Conservation (phyloP, 495 filamentous ascomycete species). For the Podospora anserina region DNA sequence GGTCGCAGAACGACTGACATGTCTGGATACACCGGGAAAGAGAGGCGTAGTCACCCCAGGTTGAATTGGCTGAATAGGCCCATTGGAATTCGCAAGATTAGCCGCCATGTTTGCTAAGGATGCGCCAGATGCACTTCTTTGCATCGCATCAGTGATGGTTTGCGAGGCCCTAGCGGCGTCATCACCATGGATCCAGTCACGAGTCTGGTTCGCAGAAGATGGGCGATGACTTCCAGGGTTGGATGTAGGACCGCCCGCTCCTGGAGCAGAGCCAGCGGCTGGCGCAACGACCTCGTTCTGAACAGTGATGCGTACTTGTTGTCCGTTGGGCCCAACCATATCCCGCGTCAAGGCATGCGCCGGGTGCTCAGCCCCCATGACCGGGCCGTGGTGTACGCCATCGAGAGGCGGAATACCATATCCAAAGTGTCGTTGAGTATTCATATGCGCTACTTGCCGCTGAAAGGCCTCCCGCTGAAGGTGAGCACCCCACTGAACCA, state of each 20-base stretch:
- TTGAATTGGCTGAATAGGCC: constrained; percentile 36
- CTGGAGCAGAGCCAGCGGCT: constrained; percentile 35
- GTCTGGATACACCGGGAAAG: constrained; percentile 33
- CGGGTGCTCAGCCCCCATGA: neutral
- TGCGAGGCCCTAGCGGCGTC: constrained; percentile 33
- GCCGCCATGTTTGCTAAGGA: constrained; percentile 35
- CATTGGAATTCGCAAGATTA: constrained; percentile 29
- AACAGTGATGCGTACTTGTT: constrained; percentile 31
- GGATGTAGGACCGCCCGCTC: neutral
- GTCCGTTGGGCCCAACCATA: constrained; percentile 30
- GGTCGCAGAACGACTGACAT: constrained; percentile 42
- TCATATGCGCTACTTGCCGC: neutral
- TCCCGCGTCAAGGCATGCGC: constrained; percentile 29
- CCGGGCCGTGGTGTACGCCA: neutral
- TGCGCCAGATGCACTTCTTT: constrained; percentile 45
- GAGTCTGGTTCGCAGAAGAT: neutral
- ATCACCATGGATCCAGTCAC: constrained; percentile 31
- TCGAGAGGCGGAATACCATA: neutral
- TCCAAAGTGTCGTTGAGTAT: neutral
- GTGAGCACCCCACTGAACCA: neutral
- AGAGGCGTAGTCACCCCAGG: constrained; percentile 43
- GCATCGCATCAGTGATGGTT: constrained; percentile 46
- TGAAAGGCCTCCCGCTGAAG: neutral
- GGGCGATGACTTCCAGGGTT: neutral
- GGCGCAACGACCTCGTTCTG: constrained; percentile 24